Evolutionary conservation across 1,284 basidiomycete species (phyloP).

Genomic region (Ceratobasidium sp.): DNA sequence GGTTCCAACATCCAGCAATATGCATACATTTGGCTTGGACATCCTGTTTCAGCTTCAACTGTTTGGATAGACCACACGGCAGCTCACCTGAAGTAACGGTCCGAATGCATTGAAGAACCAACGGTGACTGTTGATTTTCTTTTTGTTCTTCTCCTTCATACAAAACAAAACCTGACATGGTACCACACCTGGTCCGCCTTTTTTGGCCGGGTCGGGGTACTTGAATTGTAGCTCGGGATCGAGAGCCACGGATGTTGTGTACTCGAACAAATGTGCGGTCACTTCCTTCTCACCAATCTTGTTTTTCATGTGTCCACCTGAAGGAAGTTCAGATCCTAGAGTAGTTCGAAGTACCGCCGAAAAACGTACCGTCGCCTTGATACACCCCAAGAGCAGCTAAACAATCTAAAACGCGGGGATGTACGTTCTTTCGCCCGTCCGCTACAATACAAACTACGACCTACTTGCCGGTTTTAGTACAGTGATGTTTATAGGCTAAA

Average conservation of each 20-base stretch:
- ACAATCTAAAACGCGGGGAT: slow-evolving; percentile 82
- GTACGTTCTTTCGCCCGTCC: slow-evolving; percentile 92
- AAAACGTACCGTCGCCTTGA: slow-evolving; percentile 66
- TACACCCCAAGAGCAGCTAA: slow-evolving; percentile 83
- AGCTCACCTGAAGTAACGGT: slow-evolving; percentile 73
- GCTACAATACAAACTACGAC: slow-evolving; percentile 96
- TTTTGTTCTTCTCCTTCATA: slow-evolving; percentile 95
- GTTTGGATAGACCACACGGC: neutral
- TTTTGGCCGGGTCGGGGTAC: slow-evolving; percentile 93
- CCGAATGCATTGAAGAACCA: slow-evolving; percentile 97
- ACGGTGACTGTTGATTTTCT: slow-evolving; percentile 95
- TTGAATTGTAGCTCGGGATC: slow-evolving; percentile 92
- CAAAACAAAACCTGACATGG: slow-evolving; percentile 67
- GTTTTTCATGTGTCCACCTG: slow-evolving; percentile 78
- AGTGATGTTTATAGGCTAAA: too few species aligned
- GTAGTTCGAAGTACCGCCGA: slow-evolving; percentile 42
- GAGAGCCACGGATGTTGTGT: slow-evolving; percentile 91
- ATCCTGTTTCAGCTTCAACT: slow-evolving; percentile 34
- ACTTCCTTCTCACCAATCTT: slow-evolving; percentile 88
- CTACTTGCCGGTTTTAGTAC: slow-evolving; percentile 59
- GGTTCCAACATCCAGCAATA: slow-evolving; percentile 94
- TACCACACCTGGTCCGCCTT: slow-evolving; percentile 81
- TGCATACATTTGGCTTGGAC: slow-evolving; percentile 84
- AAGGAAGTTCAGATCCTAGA: neutral
- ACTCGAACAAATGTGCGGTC: slow-evolving; percentile 95